Evolutionary conservation across 805 yeast species (phyloP).

Genomic region (Pichia paraexigua): DNA sequence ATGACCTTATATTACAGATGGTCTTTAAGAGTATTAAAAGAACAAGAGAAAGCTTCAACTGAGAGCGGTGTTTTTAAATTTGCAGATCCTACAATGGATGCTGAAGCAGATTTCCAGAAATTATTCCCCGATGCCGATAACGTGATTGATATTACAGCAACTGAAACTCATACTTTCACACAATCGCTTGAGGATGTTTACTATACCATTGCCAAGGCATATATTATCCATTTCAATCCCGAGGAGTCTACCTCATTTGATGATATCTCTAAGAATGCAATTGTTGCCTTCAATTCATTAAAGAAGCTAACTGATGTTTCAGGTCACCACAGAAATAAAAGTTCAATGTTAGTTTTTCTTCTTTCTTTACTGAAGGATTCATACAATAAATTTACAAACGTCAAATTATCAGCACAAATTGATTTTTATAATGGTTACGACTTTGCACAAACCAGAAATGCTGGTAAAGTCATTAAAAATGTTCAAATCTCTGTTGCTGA

Average conservation of each 20-base stretch:
- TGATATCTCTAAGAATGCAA: slow-evolving; percentile 32
- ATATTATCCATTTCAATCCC: slow-evolving; percentile 34
- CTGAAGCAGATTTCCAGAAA: slow-evolving; percentile 70
- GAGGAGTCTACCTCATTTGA: slow-evolving; percentile 13
- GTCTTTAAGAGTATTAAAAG: slow-evolving; percentile 63
- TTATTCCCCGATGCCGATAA: slow-evolving; percentile 87
- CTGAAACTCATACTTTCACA: slow-evolving; percentile 14
- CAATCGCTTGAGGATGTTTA: slow-evolving; percentile 40
- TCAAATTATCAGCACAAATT: slow-evolving; percentile 19
- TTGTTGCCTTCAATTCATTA: slow-evolving; percentile 23
- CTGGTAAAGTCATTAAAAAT: slow-evolving; percentile 41
- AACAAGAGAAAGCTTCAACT: slow-evolving; percentile 54
- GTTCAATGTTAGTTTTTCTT: slow-evolving; percentile 30
- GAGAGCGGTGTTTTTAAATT: slow-evolving; percentile 60
- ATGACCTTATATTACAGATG: slow-evolving; percentile 69
- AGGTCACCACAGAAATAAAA: slow-evolving; percentile 17
- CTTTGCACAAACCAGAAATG: slow-evolving; percentile 50
- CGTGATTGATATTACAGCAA: slow-evolving; percentile 33
- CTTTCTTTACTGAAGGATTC: slow-evolving; percentile 29
- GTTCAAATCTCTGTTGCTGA: slow-evolving; percentile 38
- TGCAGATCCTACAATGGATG: slow-evolving; percentile 53
- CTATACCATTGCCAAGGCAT: slow-evolving; percentile 40
- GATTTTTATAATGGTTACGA: slow-evolving; percentile 65
- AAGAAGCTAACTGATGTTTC: slow-evolving; percentile 18
- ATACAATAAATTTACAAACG: slow-evolving; percentile 22